Conservation (phyloP, 2,329 filamentous ascomycete genomes). For the Fusarium caatingaense region DNA sequence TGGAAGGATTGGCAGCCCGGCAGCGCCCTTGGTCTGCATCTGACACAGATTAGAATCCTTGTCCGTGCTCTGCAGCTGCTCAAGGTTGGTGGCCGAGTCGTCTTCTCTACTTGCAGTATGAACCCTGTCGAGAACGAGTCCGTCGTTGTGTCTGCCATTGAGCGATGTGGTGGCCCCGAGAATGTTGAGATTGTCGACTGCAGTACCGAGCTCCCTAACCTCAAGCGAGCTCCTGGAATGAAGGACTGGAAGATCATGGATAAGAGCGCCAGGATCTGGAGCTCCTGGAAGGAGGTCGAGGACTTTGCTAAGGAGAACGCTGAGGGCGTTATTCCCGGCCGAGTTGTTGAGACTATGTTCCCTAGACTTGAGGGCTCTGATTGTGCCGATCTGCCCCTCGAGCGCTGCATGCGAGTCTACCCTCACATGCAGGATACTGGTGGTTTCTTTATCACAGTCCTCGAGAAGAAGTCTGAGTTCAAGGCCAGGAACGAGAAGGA, state of each 20-base stretch:
- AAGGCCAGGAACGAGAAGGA: slow-evolving; percentile 77
- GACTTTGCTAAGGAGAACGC: slow-evolving; percentile 71
- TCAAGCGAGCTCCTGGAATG: slow-evolving; percentile 82
- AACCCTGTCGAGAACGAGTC: slow-evolving; percentile 98
- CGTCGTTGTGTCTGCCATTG: slow-evolving; percentile 87
- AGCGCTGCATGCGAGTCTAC: slow-evolving; percentile 93
- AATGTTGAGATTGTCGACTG: slow-evolving; percentile 90
- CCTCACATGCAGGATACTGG: slow-evolving; percentile 96
- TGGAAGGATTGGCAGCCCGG: slow-evolving; percentile 96
- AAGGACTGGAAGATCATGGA: slow-evolving; percentile 92
- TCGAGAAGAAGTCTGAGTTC: slow-evolving; percentile 92
- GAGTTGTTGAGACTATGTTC: slow-evolving; percentile 87
- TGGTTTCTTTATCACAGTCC: slow-evolving; percentile 95
- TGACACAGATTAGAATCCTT: slow-evolving; percentile 88
- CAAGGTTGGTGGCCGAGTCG: slow-evolving; percentile 91
- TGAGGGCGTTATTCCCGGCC: slow-evolving; percentile 67
- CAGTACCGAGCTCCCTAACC: slow-evolving; percentile 77
- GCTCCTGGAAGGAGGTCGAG: slow-evolving; percentile 83
- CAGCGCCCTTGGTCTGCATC: slow-evolving; percentile 87
- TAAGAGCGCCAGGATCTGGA: slow-evolving; percentile 82
- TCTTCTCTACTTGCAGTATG: slow-evolving; percentile 99
- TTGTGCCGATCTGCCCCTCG: slow-evolving; percentile 77
- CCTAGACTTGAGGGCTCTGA: slow-evolving; percentile 66
- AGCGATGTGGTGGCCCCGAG: slow-evolving; percentile 83
- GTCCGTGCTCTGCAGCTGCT: slow-evolving; percentile 94